Base-by-base conservation (phyloP, 2,329 filamentous ascomycete genomes). In the Cylindrodendrum hubeiense region DNA sequence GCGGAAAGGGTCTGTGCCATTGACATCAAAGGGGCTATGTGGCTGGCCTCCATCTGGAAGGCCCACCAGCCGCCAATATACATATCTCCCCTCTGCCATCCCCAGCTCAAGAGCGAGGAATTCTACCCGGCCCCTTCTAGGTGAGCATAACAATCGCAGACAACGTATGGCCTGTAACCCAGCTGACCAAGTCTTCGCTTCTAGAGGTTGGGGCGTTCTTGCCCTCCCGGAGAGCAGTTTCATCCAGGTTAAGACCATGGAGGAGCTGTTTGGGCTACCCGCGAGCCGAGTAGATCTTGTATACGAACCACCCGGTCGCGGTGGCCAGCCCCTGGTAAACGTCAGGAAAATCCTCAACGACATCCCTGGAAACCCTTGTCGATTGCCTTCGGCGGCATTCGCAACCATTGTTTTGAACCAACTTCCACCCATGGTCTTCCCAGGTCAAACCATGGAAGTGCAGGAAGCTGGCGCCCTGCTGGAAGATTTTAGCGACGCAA, bases 11-110 rank as follows among this genome's bases (percentile, higher is more conserved):
- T 89, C 1, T 80, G 82, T 24, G 86, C 84, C 1, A 75, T 87
- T 24, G 87, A 89, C 47, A 84, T 89, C 41, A 71, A 75, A 12
- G 87, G 85, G 2, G 75, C 68, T 10, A 71, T 82, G 6, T 89
- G 84, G 83, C 65, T 88, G 13, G 79, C 86, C 44, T 79, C 86
- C 46, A 87, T 89, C 15, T 89, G 86, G 86, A 80, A 78, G 37
- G 61, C 74, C 3, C 60, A 51, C 12, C 71, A 74, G 56, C 71
- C 74, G 0, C 69, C 73, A 10, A 66, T 79, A 15, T 68, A 73
- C 4, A 69, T 82, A 17, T 68, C 67, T 8, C 67, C 72, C n/a
- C 49, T 63, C 41, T 66, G 37, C 50, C 74, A 49, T 17, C 63
- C 52, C 44, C 53, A 63, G 19, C 52, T 74, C 15, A 73, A 65